Evolutionary conservation across 805 yeast species (phyloP).

Genomic region (Myxozyma vanderwaltii): DNA sequence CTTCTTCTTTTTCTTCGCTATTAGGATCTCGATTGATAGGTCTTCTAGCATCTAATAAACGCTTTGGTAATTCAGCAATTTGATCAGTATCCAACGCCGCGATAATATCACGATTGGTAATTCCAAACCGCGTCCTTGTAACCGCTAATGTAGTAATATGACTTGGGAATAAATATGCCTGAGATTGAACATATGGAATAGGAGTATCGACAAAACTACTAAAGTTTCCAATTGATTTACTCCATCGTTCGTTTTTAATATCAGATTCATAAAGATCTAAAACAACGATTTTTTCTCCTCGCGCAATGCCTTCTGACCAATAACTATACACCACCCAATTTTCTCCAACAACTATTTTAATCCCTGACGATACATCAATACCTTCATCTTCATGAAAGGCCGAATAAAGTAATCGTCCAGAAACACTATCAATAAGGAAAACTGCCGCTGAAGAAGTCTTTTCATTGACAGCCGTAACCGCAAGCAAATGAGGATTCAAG

Average conservation of each 20-base stretch:
- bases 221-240: constrained; percentile 14
- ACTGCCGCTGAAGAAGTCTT: constrained; percentile 46
- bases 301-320: constrained; percentile 46
- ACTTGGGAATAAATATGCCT: constrained; percentile 66
- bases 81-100: constrained; percentile 62
- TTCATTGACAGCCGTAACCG: constrained; percentile 50
- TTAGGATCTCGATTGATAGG: constrained; percentile 57
- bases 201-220: constrained; percentile 45
- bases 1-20: constrained; percentile 57
- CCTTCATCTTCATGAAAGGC: constrained; percentile 48
- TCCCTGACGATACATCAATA: constrained; percentile 46
- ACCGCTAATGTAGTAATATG: constrained; percentile 55
- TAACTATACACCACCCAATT: constrained; percentile 78
- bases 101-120: constrained; percentile 67
- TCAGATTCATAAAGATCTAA: constrained; percentile 78
- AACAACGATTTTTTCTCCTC: constrained; percentile 62
- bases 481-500: constrained; percentile 67
- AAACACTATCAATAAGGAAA: constrained; percentile 63
- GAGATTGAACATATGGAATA: constrained; percentile 54
- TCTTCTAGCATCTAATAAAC: constrained; percentile 67
- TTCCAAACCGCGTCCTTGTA: constrained; percentile 63
- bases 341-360: constrained; percentile 70
- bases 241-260: constrained; percentile 51
- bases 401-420: constrained; percentile 63
- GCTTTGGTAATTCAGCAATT: constrained; percentile 65